These are phyloP conservation scores for Hemileccinum impolitum DNA, from an alignment of 768 basidiomycete genomes.

Conservation along the genomic window DNA sequence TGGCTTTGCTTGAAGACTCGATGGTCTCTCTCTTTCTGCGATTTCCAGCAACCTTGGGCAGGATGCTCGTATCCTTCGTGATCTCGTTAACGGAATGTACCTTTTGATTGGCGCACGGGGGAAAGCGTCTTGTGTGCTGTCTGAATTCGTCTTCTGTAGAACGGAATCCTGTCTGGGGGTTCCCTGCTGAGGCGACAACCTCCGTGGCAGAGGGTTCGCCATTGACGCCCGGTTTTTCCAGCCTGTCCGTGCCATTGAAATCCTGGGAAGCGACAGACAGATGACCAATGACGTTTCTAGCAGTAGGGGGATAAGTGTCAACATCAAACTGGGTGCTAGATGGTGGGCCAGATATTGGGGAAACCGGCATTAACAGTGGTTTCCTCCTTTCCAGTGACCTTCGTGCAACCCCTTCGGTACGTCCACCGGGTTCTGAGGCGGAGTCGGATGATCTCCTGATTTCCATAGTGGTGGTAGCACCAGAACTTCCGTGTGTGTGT, in stretches of 20 bases:
- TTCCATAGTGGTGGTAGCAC: neutral
- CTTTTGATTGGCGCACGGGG: neutral
- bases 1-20: slow-evolving; percentile 1
- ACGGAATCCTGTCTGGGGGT: neutral
- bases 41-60: slow-evolving; percentile 18
- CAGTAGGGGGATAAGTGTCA: neutral
- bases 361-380: neutral
- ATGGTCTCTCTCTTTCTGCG: slow-evolving; percentile 27
- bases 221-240: neutral
- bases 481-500: slow-evolving; percentile 12
- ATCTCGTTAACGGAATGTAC: neutral
- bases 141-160: neutral
- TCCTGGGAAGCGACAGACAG: neutral
- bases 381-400: neutral
- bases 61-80: neutral
- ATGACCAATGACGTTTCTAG: neutral
- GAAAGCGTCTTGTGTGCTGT: neutral
- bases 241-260: neutral
- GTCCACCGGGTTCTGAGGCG: neutral
- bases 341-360: slow-evolving; percentile 11
- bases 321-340: slow-evolving; percentile 14
- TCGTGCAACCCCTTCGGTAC: neutral
- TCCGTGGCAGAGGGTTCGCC: neutral
- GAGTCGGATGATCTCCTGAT: neutral
- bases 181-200: neutral